Base-by-base conservation (phyloP, 2,329 filamentous ascomycete genomes). In the Coniochaeta sp. region DNA sequence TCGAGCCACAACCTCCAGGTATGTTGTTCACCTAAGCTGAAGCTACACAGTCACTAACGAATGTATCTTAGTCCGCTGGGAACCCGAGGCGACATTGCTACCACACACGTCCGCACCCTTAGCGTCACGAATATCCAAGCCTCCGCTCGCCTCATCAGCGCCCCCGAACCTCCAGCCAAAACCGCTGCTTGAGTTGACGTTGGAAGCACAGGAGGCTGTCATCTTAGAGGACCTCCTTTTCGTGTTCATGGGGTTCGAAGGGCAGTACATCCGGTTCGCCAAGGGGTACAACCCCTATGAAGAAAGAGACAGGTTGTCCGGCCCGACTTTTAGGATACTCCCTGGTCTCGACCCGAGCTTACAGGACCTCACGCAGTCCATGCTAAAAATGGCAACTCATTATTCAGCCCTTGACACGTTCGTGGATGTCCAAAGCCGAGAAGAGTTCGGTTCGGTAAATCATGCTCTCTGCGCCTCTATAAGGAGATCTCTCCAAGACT, bases 201-300 rank as follows among this genome's bases (percentile, higher is more conserved):
- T 96, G 30, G 89, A 96, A 65, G 84, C 84, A 2, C 95, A 99
- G 73, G 95, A 99, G 75, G 85, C 87, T 26, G 89, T 86, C 9
- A 89, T 99, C 55, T 80, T 98, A 50, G 93, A 97, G 66, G 95
- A 99, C 68, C 76, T 99, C 17, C 75, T 98, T 38, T 97, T 93
- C 70, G 92, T 96, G 5, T 96, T 98, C 68, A 97, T 99, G 93
- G 95, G 95, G 26, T 96, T 92, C 64, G 95, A 99, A 74, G 95
- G 95, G n/a, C 92, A 96, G 72, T 98, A 98, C 71, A 90, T 99
- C 63, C 89, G 91, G 59, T 98, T 91, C 71, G 84, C 83, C 61
- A 89, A 91, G 65, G 83, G 84, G 9, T 98, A 96, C 72, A 88
- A 96, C 66, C 91, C 93, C 0, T 78, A 82, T 3, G 86, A 91